These are phyloP conservation scores for Phytophthora sp. DNA, from an alignment of 352 stramenopile genomes.

Conservation along the genomic window DNA sequence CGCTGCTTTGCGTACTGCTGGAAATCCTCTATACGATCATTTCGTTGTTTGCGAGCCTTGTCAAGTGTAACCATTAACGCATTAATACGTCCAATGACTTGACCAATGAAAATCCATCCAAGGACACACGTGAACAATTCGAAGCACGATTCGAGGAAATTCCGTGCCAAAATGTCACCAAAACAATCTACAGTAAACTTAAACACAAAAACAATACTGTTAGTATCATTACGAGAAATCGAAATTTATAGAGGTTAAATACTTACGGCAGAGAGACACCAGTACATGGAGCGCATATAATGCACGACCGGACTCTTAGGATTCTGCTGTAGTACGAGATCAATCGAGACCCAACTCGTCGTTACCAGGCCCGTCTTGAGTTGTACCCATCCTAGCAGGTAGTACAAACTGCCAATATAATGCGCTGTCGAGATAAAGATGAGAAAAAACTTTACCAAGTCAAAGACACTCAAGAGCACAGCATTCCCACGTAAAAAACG, in stretches of 20 bases:
- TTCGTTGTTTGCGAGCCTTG: constrained; percentile 58
- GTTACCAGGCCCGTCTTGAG: constrained; percentile 38
- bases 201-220: background rate
- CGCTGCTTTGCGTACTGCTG: constrained; percentile 73
- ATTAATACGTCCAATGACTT: constrained; percentile 77
- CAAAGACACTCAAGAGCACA: constrained; percentile 52
- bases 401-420: constrained; percentile 59
- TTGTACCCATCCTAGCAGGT: constrained; percentile 50
- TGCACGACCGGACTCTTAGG: constrained; percentile 55
- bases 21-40: constrained; percentile 64
- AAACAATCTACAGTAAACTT: constrained; percentile 86
- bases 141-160: constrained; percentile 67
- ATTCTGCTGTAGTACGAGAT: constrained; percentile 60
- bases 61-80: constrained; percentile 72
- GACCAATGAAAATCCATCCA: constrained; percentile 79
- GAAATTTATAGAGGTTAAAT: background rate
- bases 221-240: background rate
- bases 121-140: constrained; percentile 70
- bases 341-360: constrained; percentile 64
- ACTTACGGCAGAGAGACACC: constrained; percentile 73
- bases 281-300: constrained; percentile 84
- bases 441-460: constrained; percentile 61
- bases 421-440: constrained; percentile 65
- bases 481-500: constrained; percentile 51
- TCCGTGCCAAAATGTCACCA: constrained; percentile 67